Evolutionary conservation across 176 grass and related monocot species (phyloP), one percentile per base, ranked within the genome.

Genomic region (Melocanna baccifera): DNA sequence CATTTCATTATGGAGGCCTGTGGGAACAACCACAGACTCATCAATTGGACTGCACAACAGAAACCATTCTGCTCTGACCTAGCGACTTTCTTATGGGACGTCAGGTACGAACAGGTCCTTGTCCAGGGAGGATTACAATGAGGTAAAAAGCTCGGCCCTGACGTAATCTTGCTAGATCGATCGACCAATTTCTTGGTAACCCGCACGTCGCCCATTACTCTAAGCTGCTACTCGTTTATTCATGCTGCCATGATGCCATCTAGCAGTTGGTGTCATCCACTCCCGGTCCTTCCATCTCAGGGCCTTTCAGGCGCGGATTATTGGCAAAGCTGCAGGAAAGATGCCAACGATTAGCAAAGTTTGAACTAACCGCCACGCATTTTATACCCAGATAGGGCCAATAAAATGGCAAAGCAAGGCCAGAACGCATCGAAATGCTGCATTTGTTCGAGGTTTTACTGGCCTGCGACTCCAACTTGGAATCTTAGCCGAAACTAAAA

Each of bases 251-350:
- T 41, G 6, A n/a, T n/a, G n/a, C n/a, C 3, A 66, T 28, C 83
- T 87, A 94, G 86, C 92, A 94, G 81, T 83, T 32, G 66, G 89
- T 45, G 41, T 85, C 85, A 42, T 88, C 85, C 1, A 50, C 25
- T 39, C 63, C 81, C 3, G 75, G 51, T 10, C 91, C 91, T 77
- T 59, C 81, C 74, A 87, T 7, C 56, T 87, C 87, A 9, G 84
- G 92, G 19, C 78, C 85, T 83, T 92, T 88, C 47, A 97, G 76
- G 4, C 92, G 86, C 51, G 90, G 86, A 85, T 97, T 94, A 43
- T 92, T 92, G 74, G 83, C 88, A 64, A 97, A 97, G 64, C 90
- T 94, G 59, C 83, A 79, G 41, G 46, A 67, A 6, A 75, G 58
- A 2, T 26, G 20, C 0, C 70, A 28, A 6, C 15, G 6, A 43